A percentile compares a stretch with the other conserved stretches of the same genome.
These are phyloP conservation scores for Triangularia verruculosa DNA, from an alignment of 2,329 filamentous ascomycete genomes.

Conservation along the genomic window DNA sequence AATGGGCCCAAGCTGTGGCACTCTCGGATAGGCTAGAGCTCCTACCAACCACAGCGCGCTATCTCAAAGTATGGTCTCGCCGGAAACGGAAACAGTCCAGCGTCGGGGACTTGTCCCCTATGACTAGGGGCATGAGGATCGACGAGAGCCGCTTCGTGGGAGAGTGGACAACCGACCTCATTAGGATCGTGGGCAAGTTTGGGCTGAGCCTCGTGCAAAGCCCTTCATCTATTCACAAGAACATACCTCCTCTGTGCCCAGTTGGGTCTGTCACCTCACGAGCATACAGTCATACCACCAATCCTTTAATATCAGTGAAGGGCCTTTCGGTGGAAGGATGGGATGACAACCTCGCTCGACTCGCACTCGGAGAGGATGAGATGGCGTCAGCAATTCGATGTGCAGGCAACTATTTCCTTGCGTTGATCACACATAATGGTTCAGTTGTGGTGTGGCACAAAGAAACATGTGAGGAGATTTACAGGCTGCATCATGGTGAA, in stretches of 20 bases:
- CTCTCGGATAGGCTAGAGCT: background rate
- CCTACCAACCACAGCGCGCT: slow-evolving; percentile 3
- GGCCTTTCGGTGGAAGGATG: background rate
- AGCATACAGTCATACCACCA: background rate
- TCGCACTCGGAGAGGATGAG: slow-evolving; percentile 4
- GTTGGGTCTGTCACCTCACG: background rate
- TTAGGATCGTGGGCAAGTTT: slow-evolving; percentile 5
- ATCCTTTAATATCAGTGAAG: background rate
- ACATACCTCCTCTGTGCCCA: slow-evolving; percentile 6
- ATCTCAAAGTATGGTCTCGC: background rate
- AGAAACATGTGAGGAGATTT: slow-evolving; percentile 8
- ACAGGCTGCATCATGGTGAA: background rate
- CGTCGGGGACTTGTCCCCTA: background rate
- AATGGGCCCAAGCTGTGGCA: slow-evolving; percentile 10
- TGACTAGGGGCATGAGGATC: background rate
- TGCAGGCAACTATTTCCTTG: slow-evolving; percentile 2
- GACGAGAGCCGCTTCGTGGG: background rate
- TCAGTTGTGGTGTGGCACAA: slow-evolving; percentile 1
- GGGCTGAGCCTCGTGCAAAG: background rate
- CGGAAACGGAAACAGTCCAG: background rate
- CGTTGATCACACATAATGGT: background rate
- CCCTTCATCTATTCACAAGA: slow-evolving; percentile 8
- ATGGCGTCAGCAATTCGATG: background rate
- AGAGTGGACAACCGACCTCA: slow-evolving; percentile 4
- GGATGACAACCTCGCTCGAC: slow-evolving; percentile 7